Conservation (phyloP, 1,284 basidiomycete genomes). For the Rhodotorula glutinis region DNA sequence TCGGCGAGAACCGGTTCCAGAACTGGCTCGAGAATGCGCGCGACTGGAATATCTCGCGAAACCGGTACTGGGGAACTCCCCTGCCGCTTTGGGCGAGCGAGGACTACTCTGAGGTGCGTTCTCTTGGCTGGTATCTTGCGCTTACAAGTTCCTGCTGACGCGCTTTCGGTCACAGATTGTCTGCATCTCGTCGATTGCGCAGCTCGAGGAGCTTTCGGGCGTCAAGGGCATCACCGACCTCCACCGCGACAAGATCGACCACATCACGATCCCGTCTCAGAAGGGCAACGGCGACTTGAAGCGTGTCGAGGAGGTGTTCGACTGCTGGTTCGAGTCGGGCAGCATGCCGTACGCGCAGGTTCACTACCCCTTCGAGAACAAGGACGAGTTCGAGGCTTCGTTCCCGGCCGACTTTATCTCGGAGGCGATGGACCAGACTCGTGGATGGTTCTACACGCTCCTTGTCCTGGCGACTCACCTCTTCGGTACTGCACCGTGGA, state of each 20-base stretch:
- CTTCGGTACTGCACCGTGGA: constrained; percentile 92
- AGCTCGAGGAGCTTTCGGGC: constrained; percentile 85
- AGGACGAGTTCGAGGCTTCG: constrained; percentile 69
- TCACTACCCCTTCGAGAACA: constrained; percentile 98
- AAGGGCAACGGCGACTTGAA: constrained; percentile 82
- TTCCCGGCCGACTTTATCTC: constrained; percentile 99
- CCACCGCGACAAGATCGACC: constrained; percentile 91
- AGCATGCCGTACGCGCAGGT: constrained; percentile 99
- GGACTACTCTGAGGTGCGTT: constrained; percentile 77
- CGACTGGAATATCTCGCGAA: constrained; percentile 99
- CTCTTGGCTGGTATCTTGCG: not conserved
- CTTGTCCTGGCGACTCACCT: constrained; percentile 93
- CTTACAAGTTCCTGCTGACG: too few relatives aligned
- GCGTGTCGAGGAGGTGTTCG: constrained; percentile 95
- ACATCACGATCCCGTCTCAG: constrained; percentile 92
- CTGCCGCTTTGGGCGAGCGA: constrained; percentile 95
- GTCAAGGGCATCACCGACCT: constrained; percentile 83
- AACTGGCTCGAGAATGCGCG: constrained; percentile 97
- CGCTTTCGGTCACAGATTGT: constrained; percentile 61
- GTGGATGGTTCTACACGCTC: constrained; percentile 98
- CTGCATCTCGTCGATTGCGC: constrained; percentile 79
- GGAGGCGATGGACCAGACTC: constrained; percentile 69
- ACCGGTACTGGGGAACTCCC: constrained; percentile 99
- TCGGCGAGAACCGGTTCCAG: constrained; percentile 91
- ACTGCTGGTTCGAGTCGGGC: constrained; percentile 99